Conservation (phyloP, 257 asterid genomes). For the Jacaranda mimosifolia region DNA sequence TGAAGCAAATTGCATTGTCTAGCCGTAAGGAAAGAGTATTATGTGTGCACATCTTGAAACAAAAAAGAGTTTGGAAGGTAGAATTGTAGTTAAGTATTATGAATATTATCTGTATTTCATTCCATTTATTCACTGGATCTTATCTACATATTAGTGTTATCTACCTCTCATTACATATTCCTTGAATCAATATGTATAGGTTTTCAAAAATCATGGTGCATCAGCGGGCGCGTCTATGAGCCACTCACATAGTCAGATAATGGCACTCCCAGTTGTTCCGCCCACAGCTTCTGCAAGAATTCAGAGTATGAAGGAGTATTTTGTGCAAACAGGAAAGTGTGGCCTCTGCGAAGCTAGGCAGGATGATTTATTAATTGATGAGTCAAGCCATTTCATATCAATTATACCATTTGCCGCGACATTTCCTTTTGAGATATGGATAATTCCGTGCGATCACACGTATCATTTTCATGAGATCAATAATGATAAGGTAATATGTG, state of each 20-base stretch:
- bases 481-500: constrained; percentile 61
- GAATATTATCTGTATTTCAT: not conserved
- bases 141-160: not conserved
- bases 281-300: constrained; percentile 71
- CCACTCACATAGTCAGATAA: constrained; percentile 94
- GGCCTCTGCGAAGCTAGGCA: constrained; percentile 64
- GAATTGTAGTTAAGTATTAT: not conserved
- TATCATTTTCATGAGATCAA: constrained; percentile 82
- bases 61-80: not conserved
- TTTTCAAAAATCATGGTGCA: constrained; percentile 96
- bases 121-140: not conserved
- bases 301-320: constrained; percentile 73
- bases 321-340: constrained; percentile 77
- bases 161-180: not conserved
- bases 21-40: not conserved
- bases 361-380: constrained; percentile 58
- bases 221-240: constrained; percentile 98
- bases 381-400: constrained; percentile 72
- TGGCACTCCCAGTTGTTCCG: constrained; percentile 90
- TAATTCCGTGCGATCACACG: constrained; percentile 80
- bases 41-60: not conserved
- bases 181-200: constrained; percentile 48
- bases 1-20: constrained; percentile 11
- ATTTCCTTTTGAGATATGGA: constrained; percentile 94
- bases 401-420: constrained; percentile 85